Evolutionary conservation across 2,329 filamentous ascomycete species (phyloP), one percentile per base, ranked within the genome.

Genomic region (Exutisphaerella laricina): DNA sequence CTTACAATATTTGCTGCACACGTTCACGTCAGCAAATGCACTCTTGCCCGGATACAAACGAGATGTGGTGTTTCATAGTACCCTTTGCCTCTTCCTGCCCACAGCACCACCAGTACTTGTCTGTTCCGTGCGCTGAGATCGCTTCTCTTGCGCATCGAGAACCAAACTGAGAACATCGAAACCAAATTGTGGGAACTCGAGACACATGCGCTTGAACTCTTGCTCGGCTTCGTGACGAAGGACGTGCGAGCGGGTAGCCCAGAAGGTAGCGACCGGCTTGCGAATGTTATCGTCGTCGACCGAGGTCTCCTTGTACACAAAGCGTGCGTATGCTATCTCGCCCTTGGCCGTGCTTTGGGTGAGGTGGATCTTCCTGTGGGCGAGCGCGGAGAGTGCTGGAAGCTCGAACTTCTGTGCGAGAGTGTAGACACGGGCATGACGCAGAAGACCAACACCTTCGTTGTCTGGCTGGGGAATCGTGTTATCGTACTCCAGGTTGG

Each of bases 301-400:
- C 41, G 69, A 66, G 8, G 85, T 92, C 67, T 87, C 79, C 48
- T 79, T 79, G 71, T 95, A 95, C 22, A 94, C 85, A 69, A 88
- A 96, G 63, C 88, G 80, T 6, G 89, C 89, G 66, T 95, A 96
- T 18, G 82, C 80, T 60, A 96, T 89, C 72, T 96, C 89, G 64
- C 88, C 89, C 68, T 83, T 84, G 25, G 88, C 87, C 0, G 85
- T 94, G 32, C 84, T 87, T 60, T 88, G 84, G 58, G 94, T 85
- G 63, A 86, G 86, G 71, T 95, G 88, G 58, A 96, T 95, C 73
- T 96, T 96, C 62, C 79, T 81, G 62, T 85, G 85, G 2, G 88
- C 84, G 20, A 95, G 79, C 13, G 74, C 78, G 66, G 85, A 86
- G 50, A 96, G 79, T 7, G 71, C 70, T 0, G 70, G 69, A 13